A percentile compares a stretch with the other conserved stretches of the same genome.
These are phyloP conservation scores for Leccinum arenicola DNA, from an alignment of 768 basidiomycete species.

Conservation along the genomic window DNA sequence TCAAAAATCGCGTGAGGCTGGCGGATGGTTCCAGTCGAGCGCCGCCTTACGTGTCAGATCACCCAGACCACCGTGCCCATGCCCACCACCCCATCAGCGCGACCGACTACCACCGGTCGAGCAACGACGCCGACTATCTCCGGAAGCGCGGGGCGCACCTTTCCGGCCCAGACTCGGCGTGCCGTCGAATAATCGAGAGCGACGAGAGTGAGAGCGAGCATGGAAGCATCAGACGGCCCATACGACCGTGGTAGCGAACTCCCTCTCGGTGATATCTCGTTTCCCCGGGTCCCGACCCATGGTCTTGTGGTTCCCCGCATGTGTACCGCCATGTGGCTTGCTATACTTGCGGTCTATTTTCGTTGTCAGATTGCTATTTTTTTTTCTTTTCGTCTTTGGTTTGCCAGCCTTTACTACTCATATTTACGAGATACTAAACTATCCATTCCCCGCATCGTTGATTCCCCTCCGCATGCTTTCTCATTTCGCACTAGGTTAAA, in stretches of 20 bases:
- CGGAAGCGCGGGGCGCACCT: constrained; percentile 16
- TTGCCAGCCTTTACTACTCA: constrained; percentile 10
- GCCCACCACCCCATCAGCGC: constrained; percentile 5
- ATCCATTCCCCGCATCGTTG: constrained; percentile 16
- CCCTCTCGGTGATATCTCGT: neutral
- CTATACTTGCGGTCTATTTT: neutral
- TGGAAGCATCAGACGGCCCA: constrained; percentile 32
- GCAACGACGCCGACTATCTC: neutral
- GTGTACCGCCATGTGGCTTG: constrained; percentile 1
- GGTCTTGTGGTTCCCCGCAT: neutral
- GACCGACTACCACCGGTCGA: constrained; percentile 13
- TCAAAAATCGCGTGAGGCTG: constrained; percentile 13
- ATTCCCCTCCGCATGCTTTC: constrained; percentile 17
- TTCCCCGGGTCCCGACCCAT: neutral
- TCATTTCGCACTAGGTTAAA: constrained; percentile 9
- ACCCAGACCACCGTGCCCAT: constrained; percentile 14
- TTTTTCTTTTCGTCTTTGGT: neutral
- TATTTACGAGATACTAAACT: constrained; percentile 7
- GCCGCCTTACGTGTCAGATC: constrained; percentile 9
- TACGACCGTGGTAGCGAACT: constrained; percentile 44
- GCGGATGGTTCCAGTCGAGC: constrained; percentile 11
- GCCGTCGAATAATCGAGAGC: constrained; percentile 27
- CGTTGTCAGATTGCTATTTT: neutral
- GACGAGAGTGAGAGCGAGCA: constrained; percentile 39
- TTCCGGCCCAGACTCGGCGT: constrained; percentile 26